Evolutionary conservation across 768 basidiomycete genomes (phyloP).

Genomic region (Amanita molliuscula): DNA sequence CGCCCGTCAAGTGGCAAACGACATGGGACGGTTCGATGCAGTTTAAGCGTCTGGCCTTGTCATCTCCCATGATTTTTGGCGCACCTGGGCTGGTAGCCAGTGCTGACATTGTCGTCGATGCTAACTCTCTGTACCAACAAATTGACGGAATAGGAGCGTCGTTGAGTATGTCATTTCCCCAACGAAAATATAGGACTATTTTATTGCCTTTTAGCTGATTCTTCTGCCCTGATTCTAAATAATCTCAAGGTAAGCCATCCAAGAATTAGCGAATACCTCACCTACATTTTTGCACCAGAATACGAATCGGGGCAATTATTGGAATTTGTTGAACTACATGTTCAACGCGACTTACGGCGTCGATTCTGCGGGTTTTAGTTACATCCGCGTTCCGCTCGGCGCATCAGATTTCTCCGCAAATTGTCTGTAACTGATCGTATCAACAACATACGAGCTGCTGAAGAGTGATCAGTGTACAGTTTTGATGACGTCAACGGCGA

Average conservation of each 20-base stretch:
- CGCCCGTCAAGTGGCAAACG: constrained; percentile 43
- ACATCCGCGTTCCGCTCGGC: constrained; percentile 60
- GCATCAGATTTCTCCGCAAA: constrained; percentile 63
- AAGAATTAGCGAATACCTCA: neutral
- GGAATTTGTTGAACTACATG: constrained; percentile 44
- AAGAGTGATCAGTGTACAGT: constrained; percentile 38
- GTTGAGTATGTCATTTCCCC: constrained; percentile 33
- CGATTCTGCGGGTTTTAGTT: constrained; percentile 56
- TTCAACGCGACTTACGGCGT: constrained; percentile 54
- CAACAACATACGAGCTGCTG: neutral
- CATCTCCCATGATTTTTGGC: constrained; percentile 45
- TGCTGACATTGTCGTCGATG: constrained; percentile 56
- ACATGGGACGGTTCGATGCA: constrained; percentile 41
- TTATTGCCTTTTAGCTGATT: constrained; percentile 43
- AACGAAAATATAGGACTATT: neutral
- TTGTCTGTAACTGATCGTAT: constrained; percentile 18
- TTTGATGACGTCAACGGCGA: constrained; percentile 55
- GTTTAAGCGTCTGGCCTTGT: constrained; percentile 36
- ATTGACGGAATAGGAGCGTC: constrained; percentile 61
- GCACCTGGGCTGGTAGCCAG: constrained; percentile 44
- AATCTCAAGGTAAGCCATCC: constrained; percentile 47
- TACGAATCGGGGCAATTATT: constrained; percentile 46
- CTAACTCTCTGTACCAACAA: constrained; percentile 43
- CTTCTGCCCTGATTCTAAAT: constrained; percentile 49
- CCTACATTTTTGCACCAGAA: constrained; percentile 20